phyloP scores from a whole-genome alignment of 805 yeast species.

The Lachancea lanzarotensis region DNA sequence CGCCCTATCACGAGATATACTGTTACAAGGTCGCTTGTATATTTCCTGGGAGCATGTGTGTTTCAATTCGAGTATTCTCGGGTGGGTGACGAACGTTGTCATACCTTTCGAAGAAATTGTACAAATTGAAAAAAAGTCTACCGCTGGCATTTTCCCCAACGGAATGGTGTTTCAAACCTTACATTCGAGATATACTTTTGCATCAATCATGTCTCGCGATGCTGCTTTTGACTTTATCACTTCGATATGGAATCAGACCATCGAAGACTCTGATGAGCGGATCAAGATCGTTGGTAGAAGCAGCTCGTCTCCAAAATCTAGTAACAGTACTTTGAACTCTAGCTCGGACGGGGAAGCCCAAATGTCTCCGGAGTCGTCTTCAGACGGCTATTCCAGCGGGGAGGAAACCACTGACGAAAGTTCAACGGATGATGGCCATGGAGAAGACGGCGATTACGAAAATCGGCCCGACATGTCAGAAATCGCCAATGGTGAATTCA shows the following conservation, averaged over 20 bases:
- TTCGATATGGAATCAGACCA: constrained; percentile 52
- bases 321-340: constrained; percentile 2
- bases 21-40: constrained; percentile 61
- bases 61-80: constrained; percentile 62
- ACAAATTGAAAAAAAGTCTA: constrained; percentile 56
- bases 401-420: constrained; percentile 4
- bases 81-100: constrained; percentile 54
- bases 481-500: constrained; percentile 2
- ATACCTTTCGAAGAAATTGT: constrained; percentile 57
- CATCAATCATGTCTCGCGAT: constrained; percentile 60
- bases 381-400: constrained; percentile 6
- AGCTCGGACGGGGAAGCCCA: constrained; percentile 10
- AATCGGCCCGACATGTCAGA: not conserved
- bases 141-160: constrained; percentile 64
- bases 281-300: not conserved
- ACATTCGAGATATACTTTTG: constrained; percentile 57
- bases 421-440: constrained; percentile 13
- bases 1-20: constrained; percentile 58
- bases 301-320: constrained; percentile 1
- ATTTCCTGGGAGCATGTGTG: constrained; percentile 49
- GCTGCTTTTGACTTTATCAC: constrained; percentile 43
- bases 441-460: not conserved
- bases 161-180: constrained; percentile 58
- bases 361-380: not conserved
- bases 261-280: constrained; percentile 12